These are phyloP conservation scores for Phytophthora pistaciae DNA, from an alignment of 352 stramenopile genomes.

Conservation along the genomic window DNA sequence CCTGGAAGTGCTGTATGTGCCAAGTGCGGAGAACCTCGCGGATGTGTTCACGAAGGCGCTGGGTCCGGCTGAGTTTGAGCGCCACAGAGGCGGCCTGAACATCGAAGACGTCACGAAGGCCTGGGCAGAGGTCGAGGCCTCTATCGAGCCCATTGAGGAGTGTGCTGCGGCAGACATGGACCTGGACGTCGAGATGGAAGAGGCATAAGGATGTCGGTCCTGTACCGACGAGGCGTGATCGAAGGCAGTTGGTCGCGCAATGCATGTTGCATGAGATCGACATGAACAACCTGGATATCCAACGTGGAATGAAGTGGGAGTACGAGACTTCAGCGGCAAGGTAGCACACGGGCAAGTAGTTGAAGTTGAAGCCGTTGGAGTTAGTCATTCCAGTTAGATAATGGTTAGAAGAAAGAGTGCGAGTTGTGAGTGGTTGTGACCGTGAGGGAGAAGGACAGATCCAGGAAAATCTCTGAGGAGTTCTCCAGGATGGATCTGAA, in stretches of 20 bases:
- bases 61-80: slow-evolving; percentile 4
- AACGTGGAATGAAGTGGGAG: slow-evolving; percentile 8
- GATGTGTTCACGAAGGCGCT: slow-evolving; percentile 3
- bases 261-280: background rate
- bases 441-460: too few relatives aligned
- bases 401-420: too few relatives aligned
- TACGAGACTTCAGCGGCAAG: background rate
- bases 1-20: background rate
- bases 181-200: background rate
- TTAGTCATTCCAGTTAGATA: too few relatives aligned
- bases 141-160: background rate
- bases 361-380: too few relatives aligned
- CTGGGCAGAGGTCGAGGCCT: background rate
- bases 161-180: background rate
- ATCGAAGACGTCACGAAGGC: background rate
- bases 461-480: too few relatives aligned
- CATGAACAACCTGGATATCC: background rate
- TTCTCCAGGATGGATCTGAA: too few relatives aligned
- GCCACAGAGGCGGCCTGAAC: background rate
- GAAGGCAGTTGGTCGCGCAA: background rate
- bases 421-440: too few relatives aligned
- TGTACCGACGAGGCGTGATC: too few relatives aligned
- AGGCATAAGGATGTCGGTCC: background rate
- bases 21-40: background rate
- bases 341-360: too few relatives aligned